phyloP scores from a whole-genome alignment of 345 rosid species.

The Eucalyptus fibrosa region DNA sequence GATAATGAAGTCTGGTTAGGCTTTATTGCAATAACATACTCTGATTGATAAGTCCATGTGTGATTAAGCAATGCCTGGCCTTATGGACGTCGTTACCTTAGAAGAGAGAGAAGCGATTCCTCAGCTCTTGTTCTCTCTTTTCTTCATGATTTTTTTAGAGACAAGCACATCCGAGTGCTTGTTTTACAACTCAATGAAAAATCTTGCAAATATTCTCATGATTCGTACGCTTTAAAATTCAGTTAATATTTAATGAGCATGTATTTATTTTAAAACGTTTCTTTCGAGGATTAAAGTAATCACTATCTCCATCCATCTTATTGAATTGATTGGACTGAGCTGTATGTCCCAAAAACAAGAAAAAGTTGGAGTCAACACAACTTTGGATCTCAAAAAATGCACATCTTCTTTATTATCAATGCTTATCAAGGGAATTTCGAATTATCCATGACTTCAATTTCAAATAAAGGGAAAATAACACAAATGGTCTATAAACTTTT shows the following conservation, averaged over 20 bases:
- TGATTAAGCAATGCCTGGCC: neutral
- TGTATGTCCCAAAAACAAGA: neutral
- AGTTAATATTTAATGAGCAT: neutral
- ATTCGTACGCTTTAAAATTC: neutral
- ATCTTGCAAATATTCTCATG: neutral
- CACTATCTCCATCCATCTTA: neutral
- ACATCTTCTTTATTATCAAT: neutral
- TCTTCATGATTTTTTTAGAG: neutral
- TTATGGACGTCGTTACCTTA: too few relatives aligned
- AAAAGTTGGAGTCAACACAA: neutral
- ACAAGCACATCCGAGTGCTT: neutral
- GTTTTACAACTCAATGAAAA: neutral
- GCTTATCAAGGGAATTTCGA: neutral
- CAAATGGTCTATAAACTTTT: accelerated
- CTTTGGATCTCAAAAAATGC: neutral
- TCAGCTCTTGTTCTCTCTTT: neutral
- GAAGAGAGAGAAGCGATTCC: neutral
- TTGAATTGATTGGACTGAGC: neutral
- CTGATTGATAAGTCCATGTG: neutral
- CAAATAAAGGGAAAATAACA: accelerated
- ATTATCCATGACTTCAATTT: accelerated
- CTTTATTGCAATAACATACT: neutral
- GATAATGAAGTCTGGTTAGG: neutral
- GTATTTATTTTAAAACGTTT: neutral
- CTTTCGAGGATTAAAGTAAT: neutral